phyloP scores from a whole-genome alignment of 129 eudicot species.

The Centaurea solstitialis region DNA sequence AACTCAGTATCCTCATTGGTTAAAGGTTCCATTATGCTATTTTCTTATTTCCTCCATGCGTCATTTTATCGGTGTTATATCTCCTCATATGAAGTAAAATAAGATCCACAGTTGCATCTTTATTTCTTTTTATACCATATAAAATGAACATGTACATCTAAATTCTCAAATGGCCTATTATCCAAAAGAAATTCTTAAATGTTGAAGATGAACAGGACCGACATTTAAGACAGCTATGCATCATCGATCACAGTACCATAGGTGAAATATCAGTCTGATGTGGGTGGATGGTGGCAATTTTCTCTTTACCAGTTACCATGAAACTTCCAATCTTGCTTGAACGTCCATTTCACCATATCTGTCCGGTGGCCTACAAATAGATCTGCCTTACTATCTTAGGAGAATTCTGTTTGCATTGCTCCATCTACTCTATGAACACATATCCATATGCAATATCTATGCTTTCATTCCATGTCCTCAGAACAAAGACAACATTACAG shows the following conservation, averaged over 20 bases:
- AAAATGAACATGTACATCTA: background rate
- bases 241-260: background rate
- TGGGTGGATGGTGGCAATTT: background rate
- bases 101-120: background rate
- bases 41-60: background rate
- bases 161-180: background rate
- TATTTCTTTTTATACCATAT: background rate
- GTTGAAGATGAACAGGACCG: background rate
- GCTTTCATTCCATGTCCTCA: background rate
- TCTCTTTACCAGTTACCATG: background rate
- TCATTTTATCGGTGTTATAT: background rate
- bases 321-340: background rate
- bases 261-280: background rate
- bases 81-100: background rate
- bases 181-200: background rate
- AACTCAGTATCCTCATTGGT: background rate
- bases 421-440: background rate
- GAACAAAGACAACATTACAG: background rate
- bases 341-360: background rate
- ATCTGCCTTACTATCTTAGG: background rate
- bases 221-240: background rate
- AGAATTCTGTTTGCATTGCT: background rate
- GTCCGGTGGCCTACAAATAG: background rate
- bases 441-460: background rate
- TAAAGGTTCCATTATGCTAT: slow-evolving; percentile 1